phyloP scores from a whole-genome alignment of 1,284 basidiomycete genomes.

The Lignosus rhinocerotis region DNA sequence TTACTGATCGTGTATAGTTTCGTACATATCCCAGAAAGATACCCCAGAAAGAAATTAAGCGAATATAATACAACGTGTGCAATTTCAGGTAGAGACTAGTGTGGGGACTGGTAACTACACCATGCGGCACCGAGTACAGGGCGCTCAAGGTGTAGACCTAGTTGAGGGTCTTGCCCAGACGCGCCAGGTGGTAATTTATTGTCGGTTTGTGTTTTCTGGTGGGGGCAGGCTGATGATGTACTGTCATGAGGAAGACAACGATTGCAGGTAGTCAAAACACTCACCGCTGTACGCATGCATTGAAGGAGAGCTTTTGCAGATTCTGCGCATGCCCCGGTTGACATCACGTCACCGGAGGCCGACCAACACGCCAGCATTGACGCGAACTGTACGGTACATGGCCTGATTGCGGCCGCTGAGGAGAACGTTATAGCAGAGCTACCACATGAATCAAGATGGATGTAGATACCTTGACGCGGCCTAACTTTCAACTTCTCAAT shows the following conservation, averaged over 20 bases:
- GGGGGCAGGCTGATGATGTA: constrained; percentile 52
- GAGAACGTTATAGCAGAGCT: background rate
- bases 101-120: too few species aligned
- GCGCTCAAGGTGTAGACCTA: constrained; percentile 28
- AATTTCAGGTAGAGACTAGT: constrained; percentile 9
- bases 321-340: constrained; percentile 61
- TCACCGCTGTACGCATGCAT: constrained; percentile 86
- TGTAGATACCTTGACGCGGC: constrained; percentile 68
- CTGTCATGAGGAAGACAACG: background rate
- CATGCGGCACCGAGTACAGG: too few species aligned
- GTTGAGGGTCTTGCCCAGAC: constrained; percentile 72
- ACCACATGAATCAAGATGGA: background rate
- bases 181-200: constrained; percentile 85
- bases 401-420: constrained; percentile 12
- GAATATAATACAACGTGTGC: constrained; percentile 14
- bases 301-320: constrained; percentile 70
- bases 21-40: background rate
- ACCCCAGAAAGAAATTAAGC: constrained; percentile 6
- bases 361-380: constrained; percentile 93
- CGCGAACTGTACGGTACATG: constrained; percentile 69
- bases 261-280: constrained; percentile 34
- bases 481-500: constrained; percentile 81
- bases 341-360: constrained; percentile 72
- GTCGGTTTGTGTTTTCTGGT: constrained; percentile 67
- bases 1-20: background rate